Conservation (phyloP, 257 asterid genomes). For the Nicotiana sylvestris region DNA sequence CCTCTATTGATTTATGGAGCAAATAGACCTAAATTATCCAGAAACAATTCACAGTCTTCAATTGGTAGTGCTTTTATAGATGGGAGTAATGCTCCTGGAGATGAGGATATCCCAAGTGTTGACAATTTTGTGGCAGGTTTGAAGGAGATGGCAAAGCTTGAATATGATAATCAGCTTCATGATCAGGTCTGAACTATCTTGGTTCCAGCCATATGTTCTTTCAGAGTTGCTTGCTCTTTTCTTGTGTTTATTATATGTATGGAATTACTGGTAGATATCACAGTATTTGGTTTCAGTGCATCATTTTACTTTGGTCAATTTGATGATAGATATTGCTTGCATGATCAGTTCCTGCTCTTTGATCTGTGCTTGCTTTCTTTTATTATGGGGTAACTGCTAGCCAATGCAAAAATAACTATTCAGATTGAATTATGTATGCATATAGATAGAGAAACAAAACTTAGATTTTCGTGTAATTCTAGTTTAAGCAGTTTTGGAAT, state of each 20-base stretch:
- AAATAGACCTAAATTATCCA: constrained; percentile 32
- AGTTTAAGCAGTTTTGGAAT: neutral
- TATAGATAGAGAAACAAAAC: neutral
- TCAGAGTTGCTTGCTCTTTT: neutral
- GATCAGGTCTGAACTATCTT: constrained; percentile 50
- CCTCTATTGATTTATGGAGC: constrained; percentile 69
- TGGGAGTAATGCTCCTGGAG: constrained; percentile 48
- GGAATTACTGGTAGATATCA: neutral
- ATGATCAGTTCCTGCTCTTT: neutral
- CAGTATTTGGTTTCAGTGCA: constrained; percentile 1
- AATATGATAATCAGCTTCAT: constrained; percentile 39
- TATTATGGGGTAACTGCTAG: neutral
- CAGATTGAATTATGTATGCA: neutral
- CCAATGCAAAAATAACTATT: neutral
- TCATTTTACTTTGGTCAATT: neutral
- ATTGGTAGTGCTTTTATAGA: constrained; percentile 51
- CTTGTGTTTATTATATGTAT: neutral
- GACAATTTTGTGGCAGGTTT: constrained; percentile 95
- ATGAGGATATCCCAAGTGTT: constrained; percentile 86
- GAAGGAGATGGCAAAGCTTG: constrained; percentile 82
- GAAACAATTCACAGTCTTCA: constrained; percentile 63
- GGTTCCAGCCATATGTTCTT: neutral
- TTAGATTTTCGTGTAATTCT: neutral
- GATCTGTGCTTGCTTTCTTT: neutral
- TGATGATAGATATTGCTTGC: neutral